These are phyloP conservation scores for Suhomyces kilbournensis DNA, from an alignment of 805 yeast genomes.

Conservation along the genomic window DNA sequence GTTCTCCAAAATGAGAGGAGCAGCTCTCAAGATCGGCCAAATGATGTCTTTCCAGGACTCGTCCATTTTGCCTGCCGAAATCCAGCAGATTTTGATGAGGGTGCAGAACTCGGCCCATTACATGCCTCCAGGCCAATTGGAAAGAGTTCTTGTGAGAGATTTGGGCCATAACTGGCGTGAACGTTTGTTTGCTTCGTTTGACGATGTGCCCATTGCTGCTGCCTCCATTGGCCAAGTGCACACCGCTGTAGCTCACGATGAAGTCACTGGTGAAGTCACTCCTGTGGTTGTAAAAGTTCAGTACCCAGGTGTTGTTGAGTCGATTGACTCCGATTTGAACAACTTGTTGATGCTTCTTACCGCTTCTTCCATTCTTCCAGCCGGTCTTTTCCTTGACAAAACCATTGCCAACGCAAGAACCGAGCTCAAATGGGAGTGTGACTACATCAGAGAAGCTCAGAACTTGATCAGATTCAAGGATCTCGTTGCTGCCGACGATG, in stretches of 20 bases:
- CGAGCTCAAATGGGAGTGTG: slow-evolving; percentile 97
- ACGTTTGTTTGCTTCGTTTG: slow-evolving; percentile 64
- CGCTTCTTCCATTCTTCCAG: slow-evolving; percentile 84
- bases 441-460: slow-evolving; percentile 84
- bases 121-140: slow-evolving; percentile 92
- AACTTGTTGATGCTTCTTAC: slow-evolving; percentile 77
- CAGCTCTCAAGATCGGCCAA: slow-evolving; percentile 96
- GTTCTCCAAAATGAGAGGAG: slow-evolving; percentile 96
- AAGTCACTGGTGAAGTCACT: slow-evolving; percentile 55
- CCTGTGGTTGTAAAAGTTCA: slow-evolving; percentile 93
- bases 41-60: slow-evolving; percentile 93
- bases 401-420: slow-evolving; percentile 90
- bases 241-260: slow-evolving; percentile 64
- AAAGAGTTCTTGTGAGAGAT: slow-evolving; percentile 66
- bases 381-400: slow-evolving; percentile 86
- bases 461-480: slow-evolving; percentile 67
- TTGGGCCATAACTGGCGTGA: slow-evolving; percentile 79
- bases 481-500: slow-evolving; percentile 51
- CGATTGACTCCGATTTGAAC: slow-evolving; percentile 92
- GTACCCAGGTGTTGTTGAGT: slow-evolving; percentile 93
- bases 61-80: slow-evolving; percentile 76
- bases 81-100: slow-evolving; percentile 72
- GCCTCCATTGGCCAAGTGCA: slow-evolving; percentile 98
- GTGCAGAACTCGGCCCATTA: slow-evolving; percentile 95
- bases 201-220: slow-evolving; percentile 91